Base-by-base conservation (phyloP, 345 rosid species). In the Hibiscus tridactylites region DNA sequence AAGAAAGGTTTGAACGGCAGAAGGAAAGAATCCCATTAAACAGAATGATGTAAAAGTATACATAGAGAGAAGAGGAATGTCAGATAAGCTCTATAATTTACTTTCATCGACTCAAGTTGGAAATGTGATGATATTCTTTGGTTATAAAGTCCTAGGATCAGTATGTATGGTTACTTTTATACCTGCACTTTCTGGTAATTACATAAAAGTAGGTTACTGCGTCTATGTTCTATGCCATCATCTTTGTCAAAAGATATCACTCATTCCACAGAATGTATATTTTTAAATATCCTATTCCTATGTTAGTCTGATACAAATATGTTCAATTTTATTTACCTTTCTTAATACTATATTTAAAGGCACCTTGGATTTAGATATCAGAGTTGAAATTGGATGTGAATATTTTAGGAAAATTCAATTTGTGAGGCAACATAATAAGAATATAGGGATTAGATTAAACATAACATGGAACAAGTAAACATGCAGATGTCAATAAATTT, bases 11-110 rank as follows among this genome's bases (percentile, higher is more conserved):
- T 65, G 74, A 75, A 63, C 77, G 81, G 50, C 84, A 68, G 62
- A 79, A 61, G 9, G 87, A 83, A 71, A 83, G 74, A 75, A 79
- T 84, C 61, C 84, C 83, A 4, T 64, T 88, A 72, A 79, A 78
- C 77, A 83, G 87, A 79, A 73, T 86, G 67, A 68, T 67, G 8
- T 83, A 73, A 75, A 49, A 37, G 8, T 5, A 37, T 29, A 60
- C 72, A 68, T 44, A 26, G 19, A 6, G 9, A 17, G 24, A 26
- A 62, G 50, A 44, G 58, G 72, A 37, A n/a, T 58, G 49, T 35
- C 12, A 57, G 56, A 15, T 52, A 65, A 56, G 62, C 56, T 54
- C 69, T 9, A 49, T 61, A 68, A 61, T 73, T 6, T 73, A 66
- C 46, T 57, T 44, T 7, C 12, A 46, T 13, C 46, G 13, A 33